A percentile compares a stretch with the other conserved stretches of the same genome.
phyloP scores from a whole-genome alignment of 148 eudicot genomes.

The Polygonum maritimum region DNA sequence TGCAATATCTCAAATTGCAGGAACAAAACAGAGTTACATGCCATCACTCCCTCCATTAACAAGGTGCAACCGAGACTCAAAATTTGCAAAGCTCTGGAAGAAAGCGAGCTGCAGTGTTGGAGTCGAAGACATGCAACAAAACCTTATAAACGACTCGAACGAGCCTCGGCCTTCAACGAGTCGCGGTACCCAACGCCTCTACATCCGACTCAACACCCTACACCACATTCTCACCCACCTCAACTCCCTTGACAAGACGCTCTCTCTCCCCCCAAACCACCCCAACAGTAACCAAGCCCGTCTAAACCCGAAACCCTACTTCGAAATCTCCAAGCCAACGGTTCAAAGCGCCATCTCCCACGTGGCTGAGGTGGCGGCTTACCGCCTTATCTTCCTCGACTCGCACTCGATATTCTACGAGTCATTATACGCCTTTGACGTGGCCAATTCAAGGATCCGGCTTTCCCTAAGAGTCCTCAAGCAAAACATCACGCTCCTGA shows the following conservation, averaged over 20 bases:
- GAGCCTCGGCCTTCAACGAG: slow-evolving; percentile 86
- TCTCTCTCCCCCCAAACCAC: slow-evolving; percentile 46
- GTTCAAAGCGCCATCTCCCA: slow-evolving; percentile 51
- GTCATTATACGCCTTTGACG: slow-evolving; percentile 40
- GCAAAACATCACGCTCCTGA: slow-evolving; percentile 66
- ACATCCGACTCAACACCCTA: slow-evolving; percentile 84
- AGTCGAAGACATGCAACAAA: slow-evolving; percentile 26
- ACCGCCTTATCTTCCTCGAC: slow-evolving; percentile 68
- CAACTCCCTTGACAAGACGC: slow-evolving; percentile 61
- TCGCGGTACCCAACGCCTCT: slow-evolving; percentile 88
- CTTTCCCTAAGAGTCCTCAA: slow-evolving; percentile 56
- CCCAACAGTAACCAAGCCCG: slow-evolving; percentile 29
- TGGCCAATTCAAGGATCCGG: slow-evolving; percentile 44
- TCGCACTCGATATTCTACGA: slow-evolving; percentile 67
- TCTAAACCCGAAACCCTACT: slow-evolving; percentile 34
- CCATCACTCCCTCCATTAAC: slow-evolving; percentile 94
- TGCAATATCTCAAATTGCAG: slow-evolving; percentile 17
- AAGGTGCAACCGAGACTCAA: slow-evolving; percentile 69
- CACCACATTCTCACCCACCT: slow-evolving; percentile 68
- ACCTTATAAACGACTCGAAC: slow-evolving; percentile 34
- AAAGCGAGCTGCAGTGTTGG: slow-evolving; percentile 56
- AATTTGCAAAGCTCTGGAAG: slow-evolving; percentile 53
- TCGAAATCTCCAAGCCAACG: slow-evolving; percentile 39
- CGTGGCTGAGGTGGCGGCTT: slow-evolving; percentile 79
- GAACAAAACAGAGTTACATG: slow-evolving; percentile 81